Evolutionary conservation across 2,329 filamentous ascomycete genomes (phyloP).

Genomic region (Stagonosporopsis cucurbitacearum): DNA sequence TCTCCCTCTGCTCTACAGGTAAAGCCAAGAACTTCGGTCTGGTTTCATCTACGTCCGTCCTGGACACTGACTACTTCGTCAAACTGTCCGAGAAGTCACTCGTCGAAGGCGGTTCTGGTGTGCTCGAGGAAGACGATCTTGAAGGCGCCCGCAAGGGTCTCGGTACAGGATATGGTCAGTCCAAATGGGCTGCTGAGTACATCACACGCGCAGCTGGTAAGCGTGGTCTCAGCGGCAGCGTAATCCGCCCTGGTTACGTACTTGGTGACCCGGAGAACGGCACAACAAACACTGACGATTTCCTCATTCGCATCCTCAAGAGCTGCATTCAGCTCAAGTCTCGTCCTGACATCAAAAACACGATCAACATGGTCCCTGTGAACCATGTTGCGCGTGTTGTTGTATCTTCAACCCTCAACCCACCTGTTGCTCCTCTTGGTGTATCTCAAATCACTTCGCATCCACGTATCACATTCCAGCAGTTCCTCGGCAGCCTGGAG

Average conservation of each 20-base stretch:
- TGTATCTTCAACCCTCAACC: constrained; percentile 73
- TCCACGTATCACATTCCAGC: constrained; percentile 77
- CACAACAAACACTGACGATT: constrained; percentile 81
- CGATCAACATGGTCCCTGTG: constrained; percentile 88
- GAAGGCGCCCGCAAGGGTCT: constrained; percentile 77
- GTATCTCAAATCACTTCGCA: constrained; percentile 83
- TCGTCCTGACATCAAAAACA: constrained; percentile 81
- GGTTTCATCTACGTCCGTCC: constrained; percentile 79
- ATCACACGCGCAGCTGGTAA: constrained; percentile 79
- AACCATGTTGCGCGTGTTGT: constrained; percentile 83
- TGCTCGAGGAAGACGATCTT: constrained; percentile 80
- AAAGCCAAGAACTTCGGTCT: constrained; percentile 83
- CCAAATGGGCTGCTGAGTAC: constrained; percentile 81
- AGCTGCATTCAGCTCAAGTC: constrained; percentile 80
- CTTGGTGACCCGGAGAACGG: constrained; percentile 75
- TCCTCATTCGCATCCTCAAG: constrained; percentile 84
- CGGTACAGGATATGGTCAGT: constrained; percentile 87
- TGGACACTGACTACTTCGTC: constrained; percentile 84
- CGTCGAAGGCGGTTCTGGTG: constrained; percentile 66
- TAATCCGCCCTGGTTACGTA: constrained; percentile 86
- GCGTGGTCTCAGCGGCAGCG: constrained; percentile 75
- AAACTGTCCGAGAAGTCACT: constrained; percentile 70
- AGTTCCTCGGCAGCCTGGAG: constrained; percentile 74
- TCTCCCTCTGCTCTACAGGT: constrained; percentile 76
- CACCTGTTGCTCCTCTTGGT: constrained; percentile 59